Base-by-base conservation (phyloP, 2,329 filamentous ascomycete genomes). In the Paracoccidioides brasiliensis region DNA sequence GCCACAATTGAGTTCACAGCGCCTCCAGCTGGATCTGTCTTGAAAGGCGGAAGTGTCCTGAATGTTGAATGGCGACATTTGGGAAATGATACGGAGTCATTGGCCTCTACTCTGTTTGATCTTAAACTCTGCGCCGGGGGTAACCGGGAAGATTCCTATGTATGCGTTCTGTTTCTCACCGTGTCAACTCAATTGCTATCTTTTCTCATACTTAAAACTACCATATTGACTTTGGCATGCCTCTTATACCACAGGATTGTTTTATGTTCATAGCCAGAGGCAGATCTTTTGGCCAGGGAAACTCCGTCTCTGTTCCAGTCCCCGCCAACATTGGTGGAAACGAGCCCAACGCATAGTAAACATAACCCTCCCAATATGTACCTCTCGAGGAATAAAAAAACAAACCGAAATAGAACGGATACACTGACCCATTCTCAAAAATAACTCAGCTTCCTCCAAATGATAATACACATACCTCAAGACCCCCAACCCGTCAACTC, bases 71-170 rank as follows among this genome's bases (percentile, higher is more conserved):
- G 81, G 81, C 71, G 73, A 56, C 80, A 84, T 15, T 76, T 75
- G 33, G 77, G 77, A 43, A 69, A 69, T 22, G 67, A 72, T 45
- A 80, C 81, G 2, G 64, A 69, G 3, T 65, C 82, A 40, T 64
- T 75, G 6, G 73, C 78, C 56, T 70, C 83, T 44, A 66, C 70
- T 2, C 72, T 74, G 15, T 86, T 82, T 66, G 72, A 79, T 58
- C 67, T 86, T 50, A 79, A 78, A 60, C 70, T 86, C 28, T 80
- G 80, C 63, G 78, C 80, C 5, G 83, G 83, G 55, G 80, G 81
- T 48, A 80, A 83, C 64, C 69, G 72, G 2, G 70, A 68, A 15
- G 69, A 67, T 55, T 70, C 71, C 57, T 72, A 76, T 71, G 75
- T 80, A 68, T 57, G 62, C 64, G 45, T 5, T 38, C 42, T n/a